Conservation (phyloP, 78 protist species). For the Salpingoeca rosetta region DNA sequence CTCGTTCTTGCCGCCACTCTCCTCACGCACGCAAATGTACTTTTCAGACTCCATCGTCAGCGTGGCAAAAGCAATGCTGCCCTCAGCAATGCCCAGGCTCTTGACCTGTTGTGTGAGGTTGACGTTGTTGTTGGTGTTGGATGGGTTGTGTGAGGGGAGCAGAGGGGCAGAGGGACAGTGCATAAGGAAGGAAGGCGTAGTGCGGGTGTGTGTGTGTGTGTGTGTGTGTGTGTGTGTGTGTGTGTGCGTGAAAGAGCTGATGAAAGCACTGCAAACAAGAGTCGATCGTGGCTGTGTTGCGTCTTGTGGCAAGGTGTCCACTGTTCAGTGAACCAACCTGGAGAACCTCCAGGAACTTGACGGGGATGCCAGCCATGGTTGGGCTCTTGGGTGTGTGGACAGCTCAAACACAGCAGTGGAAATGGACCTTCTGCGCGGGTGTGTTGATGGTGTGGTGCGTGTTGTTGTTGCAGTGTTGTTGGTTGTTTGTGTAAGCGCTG, state of each 20-base stretch:
- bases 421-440: no score
- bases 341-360: slow-evolving; percentile 1
- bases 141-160: neutral
- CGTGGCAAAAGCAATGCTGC: slow-evolving; percentile 64
- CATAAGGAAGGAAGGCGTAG: neutral
- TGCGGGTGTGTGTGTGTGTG: no score
- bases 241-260: neutral
- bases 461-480: no score
- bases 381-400: no score
- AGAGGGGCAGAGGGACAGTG: neutral
- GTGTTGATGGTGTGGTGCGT: no score
- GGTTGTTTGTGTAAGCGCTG: no score
- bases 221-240: neutral
- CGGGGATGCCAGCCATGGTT: neutral
- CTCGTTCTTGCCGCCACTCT: slow-evolving; percentile 27
- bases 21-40: slow-evolving; percentile 87
- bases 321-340: neutral
- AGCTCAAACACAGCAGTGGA: no score
- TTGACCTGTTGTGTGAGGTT: slow-evolving; percentile 29
- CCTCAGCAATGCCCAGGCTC: slow-evolving; percentile 56
- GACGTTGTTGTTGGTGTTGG: neutral
- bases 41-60: slow-evolving; percentile 90
- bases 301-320: neutral
- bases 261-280: neutral
- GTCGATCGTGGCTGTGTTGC: neutral